phyloP scores from a whole-genome alignment of 2,329 filamentous ascomycete genomes.

The Periconia macrospinosa region DNA sequence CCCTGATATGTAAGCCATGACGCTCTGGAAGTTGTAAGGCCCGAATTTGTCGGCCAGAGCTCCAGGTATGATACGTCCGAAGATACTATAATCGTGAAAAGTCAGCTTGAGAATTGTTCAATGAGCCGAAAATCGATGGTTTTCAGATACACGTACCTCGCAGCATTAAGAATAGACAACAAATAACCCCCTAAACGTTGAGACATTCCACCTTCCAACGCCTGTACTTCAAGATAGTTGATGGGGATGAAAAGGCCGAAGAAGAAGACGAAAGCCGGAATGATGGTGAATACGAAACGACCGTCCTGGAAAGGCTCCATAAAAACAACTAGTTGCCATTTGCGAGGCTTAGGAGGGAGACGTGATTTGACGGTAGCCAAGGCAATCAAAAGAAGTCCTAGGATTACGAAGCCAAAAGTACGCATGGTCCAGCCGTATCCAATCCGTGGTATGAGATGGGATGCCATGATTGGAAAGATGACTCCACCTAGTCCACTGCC shows the following conservation, averaged over 20 bases:
- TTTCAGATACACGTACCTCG: slow-evolving; percentile 49
- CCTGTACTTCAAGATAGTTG: slow-evolving; percentile 52
- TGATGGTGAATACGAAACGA: slow-evolving; percentile 47
- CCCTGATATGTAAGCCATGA: slow-evolving; percentile 39
- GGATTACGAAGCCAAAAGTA: slow-evolving; percentile 61
- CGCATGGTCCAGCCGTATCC: slow-evolving; percentile 63
- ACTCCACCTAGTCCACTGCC: slow-evolving; percentile 58
- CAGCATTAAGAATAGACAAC: slow-evolving; percentile 54
- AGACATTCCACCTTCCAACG: slow-evolving; percentile 52
- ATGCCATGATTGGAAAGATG: slow-evolving; percentile 64
- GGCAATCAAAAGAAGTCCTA: slow-evolving; percentile 59
- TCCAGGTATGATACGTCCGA: slow-evolving; percentile 60
- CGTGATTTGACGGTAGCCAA: slow-evolving; percentile 56
- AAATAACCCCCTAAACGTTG: slow-evolving; percentile 54
- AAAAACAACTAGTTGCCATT: slow-evolving; percentile 32
- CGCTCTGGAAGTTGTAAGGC: slow-evolving; percentile 52
- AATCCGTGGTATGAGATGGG: slow-evolving; percentile 55
- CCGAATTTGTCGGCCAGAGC: slow-evolving; percentile 58
- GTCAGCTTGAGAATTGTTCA: background rate
- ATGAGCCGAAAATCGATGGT: background rate
- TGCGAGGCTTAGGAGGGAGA: slow-evolving; percentile 44
- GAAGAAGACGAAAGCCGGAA: slow-evolving; percentile 60
- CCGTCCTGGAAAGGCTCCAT: slow-evolving; percentile 43
- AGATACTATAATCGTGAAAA: slow-evolving; percentile 43
- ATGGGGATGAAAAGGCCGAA: slow-evolving; percentile 63